phyloP scores from a whole-genome alignment of 352 stramenopile genomes.

The Peronospora belbahrii region DNA sequence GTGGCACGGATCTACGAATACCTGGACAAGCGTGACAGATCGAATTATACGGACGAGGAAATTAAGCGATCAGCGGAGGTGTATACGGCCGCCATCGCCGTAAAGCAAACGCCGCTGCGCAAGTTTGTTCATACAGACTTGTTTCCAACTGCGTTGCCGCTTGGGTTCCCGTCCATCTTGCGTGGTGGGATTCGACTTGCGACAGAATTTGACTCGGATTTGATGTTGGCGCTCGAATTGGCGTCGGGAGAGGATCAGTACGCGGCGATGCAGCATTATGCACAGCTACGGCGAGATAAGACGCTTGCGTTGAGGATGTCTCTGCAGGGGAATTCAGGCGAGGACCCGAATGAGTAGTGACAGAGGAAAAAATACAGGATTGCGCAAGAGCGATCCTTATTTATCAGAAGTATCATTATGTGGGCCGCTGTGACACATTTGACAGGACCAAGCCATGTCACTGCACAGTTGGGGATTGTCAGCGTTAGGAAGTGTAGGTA shows the following conservation, averaged over 20 bases:
- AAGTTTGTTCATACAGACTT: conserved; percentile 50
- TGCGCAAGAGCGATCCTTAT: conserved; percentile 24
- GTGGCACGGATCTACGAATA: conserved; percentile 76
- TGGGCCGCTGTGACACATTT: conserved; percentile 2
- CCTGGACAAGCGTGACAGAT: conserved; percentile 57
- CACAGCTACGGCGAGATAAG: conserved; percentile 47
- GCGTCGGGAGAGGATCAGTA: conserved; percentile 58
- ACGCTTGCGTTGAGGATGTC: conserved; percentile 44
- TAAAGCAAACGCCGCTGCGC: conserved; percentile 42
- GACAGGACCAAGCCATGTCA: neutral
- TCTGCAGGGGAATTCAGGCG: conserved; percentile 42
- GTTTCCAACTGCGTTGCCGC: conserved; percentile 42
- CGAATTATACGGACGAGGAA: conserved; percentile 28
- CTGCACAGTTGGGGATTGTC: conserved; percentile 1
- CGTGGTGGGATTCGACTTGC: conserved; percentile 28
- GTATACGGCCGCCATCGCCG: conserved; percentile 33
- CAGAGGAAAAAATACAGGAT: conserved; percentile 4
- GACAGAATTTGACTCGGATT: conserved; percentile 47
- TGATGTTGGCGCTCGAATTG: conserved; percentile 57
- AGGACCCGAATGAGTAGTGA: conserved; percentile 43
- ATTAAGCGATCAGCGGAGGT: conserved; percentile 43
- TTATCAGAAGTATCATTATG: conserved; percentile 36
- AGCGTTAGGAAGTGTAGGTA: neutral
- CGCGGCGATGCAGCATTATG: conserved; percentile 52
- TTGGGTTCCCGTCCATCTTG: conserved; percentile 41